A percentile compares a stretch with the other conserved stretches of the same genome.
Evolutionary conservation across 257 asterid genomes (phyloP).

Genomic region (Mitragyna speciosa): DNA sequence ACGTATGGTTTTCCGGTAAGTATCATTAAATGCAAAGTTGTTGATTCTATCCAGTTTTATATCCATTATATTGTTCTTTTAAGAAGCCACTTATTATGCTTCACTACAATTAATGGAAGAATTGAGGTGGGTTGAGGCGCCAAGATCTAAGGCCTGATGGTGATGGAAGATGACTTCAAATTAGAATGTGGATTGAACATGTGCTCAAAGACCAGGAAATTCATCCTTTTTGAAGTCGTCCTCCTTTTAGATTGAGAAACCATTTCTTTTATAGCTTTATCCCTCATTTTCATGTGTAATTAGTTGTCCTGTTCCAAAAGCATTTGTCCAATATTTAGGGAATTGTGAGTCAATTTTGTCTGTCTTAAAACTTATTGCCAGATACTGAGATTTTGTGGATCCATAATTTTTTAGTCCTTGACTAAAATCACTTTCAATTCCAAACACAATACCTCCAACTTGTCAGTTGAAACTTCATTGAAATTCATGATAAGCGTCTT

Average conservation of each 20-base stretch:
- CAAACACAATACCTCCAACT: background rate
- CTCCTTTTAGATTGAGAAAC: background rate
- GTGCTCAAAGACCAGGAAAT: background rate
- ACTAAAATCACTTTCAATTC: background rate
- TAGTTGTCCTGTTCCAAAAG: background rate
- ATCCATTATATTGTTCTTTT: background rate
- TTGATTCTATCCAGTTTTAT: slow-evolving; percentile 13
- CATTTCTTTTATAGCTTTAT: background rate
- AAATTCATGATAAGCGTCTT: background rate
- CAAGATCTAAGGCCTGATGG: background rate
- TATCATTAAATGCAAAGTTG: slow-evolving; percentile 23
- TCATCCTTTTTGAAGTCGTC: background rate
- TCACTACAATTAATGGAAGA: background rate
- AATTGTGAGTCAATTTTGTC: background rate
- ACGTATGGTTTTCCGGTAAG: slow-evolving; percentile 98
- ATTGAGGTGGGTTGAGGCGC: background rate
- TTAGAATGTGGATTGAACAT: background rate
- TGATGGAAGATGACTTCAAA: background rate
- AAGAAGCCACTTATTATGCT: background rate
- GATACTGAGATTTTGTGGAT: background rate
- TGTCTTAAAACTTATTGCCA: background rate
- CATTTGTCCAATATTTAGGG: background rate
- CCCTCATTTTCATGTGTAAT: background rate
- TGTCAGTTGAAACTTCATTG: background rate
- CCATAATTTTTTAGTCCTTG: background rate